phyloP scores from a whole-genome alignment of 2,329 filamentous ascomycete species.

The Thielaviopsis ethacetica region DNA sequence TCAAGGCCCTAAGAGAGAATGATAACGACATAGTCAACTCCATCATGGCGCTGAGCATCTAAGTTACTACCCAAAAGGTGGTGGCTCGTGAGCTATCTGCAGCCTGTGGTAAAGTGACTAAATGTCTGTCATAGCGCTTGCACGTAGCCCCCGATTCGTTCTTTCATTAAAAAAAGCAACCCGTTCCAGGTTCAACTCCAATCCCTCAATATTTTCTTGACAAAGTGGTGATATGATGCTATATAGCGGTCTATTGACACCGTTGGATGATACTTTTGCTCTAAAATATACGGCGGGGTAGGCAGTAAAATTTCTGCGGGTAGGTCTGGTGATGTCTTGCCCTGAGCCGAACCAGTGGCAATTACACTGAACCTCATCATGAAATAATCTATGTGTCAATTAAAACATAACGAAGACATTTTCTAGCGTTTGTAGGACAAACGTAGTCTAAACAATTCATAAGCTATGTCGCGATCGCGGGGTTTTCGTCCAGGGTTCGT shows the following conservation, averaged over 20 bases:
- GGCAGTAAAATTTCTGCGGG: background rate
- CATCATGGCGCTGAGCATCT: conserved; percentile 95
- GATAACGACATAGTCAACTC: conserved; percentile 99
- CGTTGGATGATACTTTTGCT: background rate
- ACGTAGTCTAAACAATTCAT: background rate
- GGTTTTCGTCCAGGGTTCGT: background rate
- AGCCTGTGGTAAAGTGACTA: background rate
- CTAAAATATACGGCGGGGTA: background rate
- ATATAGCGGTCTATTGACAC: background rate
- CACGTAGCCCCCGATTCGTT: background rate
- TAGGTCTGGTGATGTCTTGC: no score
- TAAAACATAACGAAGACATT: no score
- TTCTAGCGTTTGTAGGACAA: background rate
- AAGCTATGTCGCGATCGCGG: background rate
- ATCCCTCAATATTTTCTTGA: background rate
- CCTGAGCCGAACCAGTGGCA: no score
- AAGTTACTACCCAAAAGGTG: conserved; percentile 14
- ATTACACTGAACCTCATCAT: no score
- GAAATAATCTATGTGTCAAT: no score
- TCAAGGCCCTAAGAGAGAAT: conserved; percentile 98
- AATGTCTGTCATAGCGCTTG: background rate
- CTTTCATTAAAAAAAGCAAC: background rate
- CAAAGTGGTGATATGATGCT: background rate
- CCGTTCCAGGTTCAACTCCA: background rate
- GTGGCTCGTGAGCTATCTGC: background rate